Percentiles rank a stretch among this genome's conserved stretches.
These are phyloP conservation scores for Aspergillus viridinutans DNA, from an alignment of 2,329 filamentous ascomycete genomes.

Conservation along the genomic window DNA sequence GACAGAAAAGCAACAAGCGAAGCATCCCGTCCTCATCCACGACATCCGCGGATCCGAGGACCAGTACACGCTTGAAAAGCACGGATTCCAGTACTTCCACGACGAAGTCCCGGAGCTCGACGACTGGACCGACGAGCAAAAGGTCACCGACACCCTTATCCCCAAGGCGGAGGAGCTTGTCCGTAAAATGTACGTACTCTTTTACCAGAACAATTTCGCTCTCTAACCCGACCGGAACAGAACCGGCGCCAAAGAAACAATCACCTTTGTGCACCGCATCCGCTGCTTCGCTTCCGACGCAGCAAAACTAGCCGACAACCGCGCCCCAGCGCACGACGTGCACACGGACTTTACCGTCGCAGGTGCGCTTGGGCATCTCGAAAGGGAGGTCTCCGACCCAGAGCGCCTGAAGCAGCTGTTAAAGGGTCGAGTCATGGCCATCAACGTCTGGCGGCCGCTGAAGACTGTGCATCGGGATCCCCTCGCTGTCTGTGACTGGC, in stretches of 20 bases:
- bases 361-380: background rate
- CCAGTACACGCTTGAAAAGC: background rate
- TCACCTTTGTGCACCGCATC: background rate
- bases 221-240: no score
- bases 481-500: constrained; percentile 20
- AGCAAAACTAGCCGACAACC: background rate
- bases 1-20: background rate
- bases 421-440: constrained; percentile 8
- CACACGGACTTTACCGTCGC: background rate
- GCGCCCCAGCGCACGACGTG: background rate
- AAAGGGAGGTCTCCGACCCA: background rate
- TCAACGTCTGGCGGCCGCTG: constrained; percentile 24
- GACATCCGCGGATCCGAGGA: background rate
- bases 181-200: background rate
- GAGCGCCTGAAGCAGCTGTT: constrained; percentile 4
- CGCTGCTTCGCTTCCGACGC: background rate
- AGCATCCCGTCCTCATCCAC: background rate
- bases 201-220: no score
- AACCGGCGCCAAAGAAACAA: background rate
- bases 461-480: constrained; percentile 19
- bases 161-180: background rate
- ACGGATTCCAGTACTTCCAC: background rate
- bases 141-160: background rate
- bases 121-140: background rate
- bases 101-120: background rate